Evolutionary conservation across 75 land plant species (phyloP), one percentile per base, ranked within the genome.

Genomic region (Pinus albicaulis): DNA sequence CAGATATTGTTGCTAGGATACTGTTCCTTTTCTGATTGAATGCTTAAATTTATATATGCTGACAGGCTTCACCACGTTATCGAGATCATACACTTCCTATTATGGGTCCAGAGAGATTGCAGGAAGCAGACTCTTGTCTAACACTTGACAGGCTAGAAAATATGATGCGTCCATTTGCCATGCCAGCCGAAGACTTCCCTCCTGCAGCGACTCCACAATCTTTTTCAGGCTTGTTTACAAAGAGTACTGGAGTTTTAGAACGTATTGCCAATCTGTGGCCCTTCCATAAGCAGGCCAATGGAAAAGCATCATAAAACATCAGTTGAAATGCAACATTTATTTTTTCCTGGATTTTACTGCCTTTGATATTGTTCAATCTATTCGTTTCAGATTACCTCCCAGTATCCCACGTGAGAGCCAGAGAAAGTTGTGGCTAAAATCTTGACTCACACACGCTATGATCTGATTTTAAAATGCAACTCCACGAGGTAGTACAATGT

Each of bases 181-280:
- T 96, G 99, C 99, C 99, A 64, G 98, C 99, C 3, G 99, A 96
- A 76, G 99, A 96, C 68, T 96, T 96, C 64, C 99, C 98, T 55
- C 99, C 99, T 19, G 90, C 99, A 57, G 65, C 90, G 17, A 79
- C 83, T 20, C 99, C 98, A 7, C 92, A 90, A 52, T 90, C 83
- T 26, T 94, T 96, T 79, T 77, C 95, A 22, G 99, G 95, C 72
- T 87, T 94, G 62, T 96, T 96, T 79, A 73, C 88, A 26, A 95
- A 91, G 80, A 85, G 94, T 77, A 91, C 87, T 25, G 91, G 92
- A 59, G 91, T 93, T 59, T 78, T 96, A 36, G 99, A 96, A 77
- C 98, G 98, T 71, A 88, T 96, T 56, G 98, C 82, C 26, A 94
- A 86, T 57, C 82, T 96, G 41, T 94, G 97, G 99, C 99, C 93